Percentiles rank a stretch among this genome's conserved stretches.
Conservation (phyloP, 257 asterid genomes). For the Ocimum tenuiflorum region DNA sequence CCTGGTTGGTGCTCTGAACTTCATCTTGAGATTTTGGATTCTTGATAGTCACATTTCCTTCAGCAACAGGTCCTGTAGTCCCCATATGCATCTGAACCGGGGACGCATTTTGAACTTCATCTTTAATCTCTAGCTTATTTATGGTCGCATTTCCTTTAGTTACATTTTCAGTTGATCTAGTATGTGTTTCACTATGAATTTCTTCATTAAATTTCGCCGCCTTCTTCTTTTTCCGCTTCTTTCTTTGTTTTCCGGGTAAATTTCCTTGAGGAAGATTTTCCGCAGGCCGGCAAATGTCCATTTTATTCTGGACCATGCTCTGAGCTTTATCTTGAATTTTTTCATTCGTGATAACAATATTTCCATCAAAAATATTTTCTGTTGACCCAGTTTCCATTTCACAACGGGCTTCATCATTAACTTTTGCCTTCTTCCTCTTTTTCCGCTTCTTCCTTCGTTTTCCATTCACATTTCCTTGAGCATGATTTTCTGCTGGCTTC, state of each 20-base stretch:
- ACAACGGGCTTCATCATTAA: background rate
- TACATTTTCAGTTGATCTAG: background rate
- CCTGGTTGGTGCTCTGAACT: background rate
- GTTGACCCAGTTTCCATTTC: background rate
- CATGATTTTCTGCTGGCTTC: constrained; percentile 11
- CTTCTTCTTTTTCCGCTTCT: constrained; percentile 7
- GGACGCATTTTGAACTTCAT: background rate
- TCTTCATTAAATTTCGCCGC: background rate
- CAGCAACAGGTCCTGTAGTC: background rate
- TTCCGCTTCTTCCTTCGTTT: constrained; percentile 15
- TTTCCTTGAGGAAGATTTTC: constrained; percentile 6
- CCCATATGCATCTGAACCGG: background rate
- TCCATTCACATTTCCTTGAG: constrained; percentile 15
- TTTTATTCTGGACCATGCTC: background rate
- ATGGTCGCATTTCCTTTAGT: constrained; percentile 9
- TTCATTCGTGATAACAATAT: background rate
- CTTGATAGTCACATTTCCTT: constrained; percentile 5
- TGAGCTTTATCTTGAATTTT: constrained; percentile 1
- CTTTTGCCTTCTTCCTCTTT: background rate
- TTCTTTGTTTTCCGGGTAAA: constrained; percentile 9
- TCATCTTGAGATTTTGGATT: constrained; percentile 6
- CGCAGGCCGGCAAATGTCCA: background rate
- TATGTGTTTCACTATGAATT: background rate
- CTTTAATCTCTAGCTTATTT: constrained; percentile 1
- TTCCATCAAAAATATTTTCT: constrained; percentile 12